Base-by-base conservation (phyloP, 2,329 filamentous ascomycete species). In the Sporothrix sp. region DNA sequence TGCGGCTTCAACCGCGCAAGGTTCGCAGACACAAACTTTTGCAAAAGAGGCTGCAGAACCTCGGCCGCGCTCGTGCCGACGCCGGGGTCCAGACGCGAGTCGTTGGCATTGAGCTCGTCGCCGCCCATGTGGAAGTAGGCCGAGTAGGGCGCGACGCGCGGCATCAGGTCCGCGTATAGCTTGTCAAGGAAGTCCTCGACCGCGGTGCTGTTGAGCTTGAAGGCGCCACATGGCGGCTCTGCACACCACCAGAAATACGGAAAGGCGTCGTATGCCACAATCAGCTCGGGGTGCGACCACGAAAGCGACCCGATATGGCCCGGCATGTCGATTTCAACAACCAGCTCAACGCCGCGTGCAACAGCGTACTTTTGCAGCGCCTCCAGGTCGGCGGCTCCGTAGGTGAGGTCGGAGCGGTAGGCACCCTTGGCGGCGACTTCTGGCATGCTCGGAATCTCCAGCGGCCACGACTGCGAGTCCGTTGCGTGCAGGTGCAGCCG, bases 61-160 rank as follows among this genome's bases (percentile, higher is more conserved):
- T 70, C 65, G 0, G 73, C 69, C 49, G 81, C 70, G 62, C 84
- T 87, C 28, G 82, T 85, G 6, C 73, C 65, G 33, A 95, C 80
- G 1, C 79, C 84, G 4, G 82, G 78, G 62, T 95, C 88, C 10
- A 91, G 75, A 36, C 71, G 71, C 61, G 87, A 90, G 48, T 82
- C 78, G 59, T 90, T 83, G 54, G 73, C 73, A 65, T 93, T 91
- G 54, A 94, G 80, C 69, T 95, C 89, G 60, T 95, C 89, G 50
- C 89, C 89, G 39, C 89, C 89, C 1, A 85, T 85, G 68, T 95
- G 88, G 71, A 91, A 94, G 68, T 91, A 79, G 7, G 79, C 69
- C 2, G 83, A 74, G 64, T 87, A 87, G 0, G 82, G 80, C 8
- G 71, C 68, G 10, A 89, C 65, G 25, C 87, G 75, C 13, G 88